Evolutionary conservation across 1,139 yeast genomes (phyloP), one percentile per base, ranked within the genome.

Genomic region (Yamadazyma atlantica): DNA sequence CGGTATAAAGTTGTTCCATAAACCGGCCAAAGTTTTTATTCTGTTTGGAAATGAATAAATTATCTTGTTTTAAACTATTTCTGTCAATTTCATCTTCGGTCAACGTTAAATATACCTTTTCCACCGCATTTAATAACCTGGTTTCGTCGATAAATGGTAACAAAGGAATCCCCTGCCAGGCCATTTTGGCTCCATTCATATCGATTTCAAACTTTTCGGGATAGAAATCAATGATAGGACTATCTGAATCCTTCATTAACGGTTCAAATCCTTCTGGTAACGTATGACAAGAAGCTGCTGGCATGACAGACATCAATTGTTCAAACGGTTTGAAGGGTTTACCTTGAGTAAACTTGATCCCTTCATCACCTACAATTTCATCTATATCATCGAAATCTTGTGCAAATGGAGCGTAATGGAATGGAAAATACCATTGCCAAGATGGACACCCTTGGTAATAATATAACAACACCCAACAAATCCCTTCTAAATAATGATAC

Each of bases 391-490:
- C 67, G 53, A 94, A 85, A 58, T 94, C 99, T 7, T 85, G 75
- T 0, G 97, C 97, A 70, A 92, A 89, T 14, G 99, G 99, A 0
- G 98, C 97, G 64, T 94, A 94, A 58, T 94, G 98, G 57, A 83
- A 92, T 0, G 97, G 98, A 53, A 84, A 94, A 60, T 80, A 94
- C 98, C 98, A 94, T 40, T 83, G 85, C 99, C 99, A 94, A 0
- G 97, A 90, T 0, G 96, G 95, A 64, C 97, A 92, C 3, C 97
- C 97, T 64, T 92, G 98, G 58, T 87, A 92, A 63, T 94, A 94
- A 60, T 94, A 94, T 39, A 86, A 64, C 44, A 92, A 69, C 1
- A 85, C 96, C 99, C 99, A 94, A 13, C 96, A 81, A 5, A 92
- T 85, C 43, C 99, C 99, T 60, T 92, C 97, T 41, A 94, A 75